These are phyloP conservation scores for Globisporangium spinosum DNA, from an alignment of 352 stramenopile species.

Conservation along the genomic window DNA sequence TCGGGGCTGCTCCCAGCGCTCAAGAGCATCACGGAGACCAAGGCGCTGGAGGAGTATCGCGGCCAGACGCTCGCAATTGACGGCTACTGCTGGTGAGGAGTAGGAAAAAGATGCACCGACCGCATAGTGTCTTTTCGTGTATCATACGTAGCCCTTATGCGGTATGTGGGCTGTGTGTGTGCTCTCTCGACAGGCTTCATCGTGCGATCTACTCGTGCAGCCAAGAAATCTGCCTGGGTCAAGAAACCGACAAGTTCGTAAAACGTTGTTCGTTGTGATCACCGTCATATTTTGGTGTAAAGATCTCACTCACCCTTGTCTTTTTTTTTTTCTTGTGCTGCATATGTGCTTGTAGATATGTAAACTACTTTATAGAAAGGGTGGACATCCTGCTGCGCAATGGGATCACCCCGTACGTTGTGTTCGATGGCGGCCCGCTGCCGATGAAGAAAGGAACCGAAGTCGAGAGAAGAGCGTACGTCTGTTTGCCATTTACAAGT, in stretches of 20 bases:
- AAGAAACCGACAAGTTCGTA: slow-evolving; percentile 64
- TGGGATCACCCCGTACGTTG: slow-evolving; percentile 66
- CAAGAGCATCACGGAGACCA: slow-evolving; percentile 70
- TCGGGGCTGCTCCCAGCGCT: slow-evolving; percentile 61
- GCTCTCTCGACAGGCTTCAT: slow-evolving; percentile 49
- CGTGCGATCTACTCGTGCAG: slow-evolving; percentile 74
- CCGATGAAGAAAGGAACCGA: slow-evolving; percentile 81
- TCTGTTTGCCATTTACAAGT: neutral
- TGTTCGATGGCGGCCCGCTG: slow-evolving; percentile 69
- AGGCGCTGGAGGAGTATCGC: slow-evolving; percentile 46
- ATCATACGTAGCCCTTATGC: neutral
- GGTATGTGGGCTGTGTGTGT: neutral
- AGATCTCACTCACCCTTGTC: neutral
- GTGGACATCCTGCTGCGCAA: slow-evolving; percentile 48
- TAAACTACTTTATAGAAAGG: slow-evolving; percentile 73
- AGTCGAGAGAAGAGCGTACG: slow-evolving; percentile 56
- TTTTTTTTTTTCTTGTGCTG: neutral
- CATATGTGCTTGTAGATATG: slow-evolving; percentile 39
- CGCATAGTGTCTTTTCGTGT: neutral
- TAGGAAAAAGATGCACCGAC: neutral
- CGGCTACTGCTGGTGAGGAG: slow-evolving; percentile 76
- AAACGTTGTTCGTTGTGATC: neutral
- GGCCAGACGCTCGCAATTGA: slow-evolving; percentile 72
- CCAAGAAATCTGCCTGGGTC: slow-evolving; percentile 63
- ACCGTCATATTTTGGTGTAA: neutral